Evolutionary conservation across 805 yeast species (phyloP), one percentile per base, ranked within the genome.

Genomic region (Wickerhamomyces sydowiorum): DNA sequence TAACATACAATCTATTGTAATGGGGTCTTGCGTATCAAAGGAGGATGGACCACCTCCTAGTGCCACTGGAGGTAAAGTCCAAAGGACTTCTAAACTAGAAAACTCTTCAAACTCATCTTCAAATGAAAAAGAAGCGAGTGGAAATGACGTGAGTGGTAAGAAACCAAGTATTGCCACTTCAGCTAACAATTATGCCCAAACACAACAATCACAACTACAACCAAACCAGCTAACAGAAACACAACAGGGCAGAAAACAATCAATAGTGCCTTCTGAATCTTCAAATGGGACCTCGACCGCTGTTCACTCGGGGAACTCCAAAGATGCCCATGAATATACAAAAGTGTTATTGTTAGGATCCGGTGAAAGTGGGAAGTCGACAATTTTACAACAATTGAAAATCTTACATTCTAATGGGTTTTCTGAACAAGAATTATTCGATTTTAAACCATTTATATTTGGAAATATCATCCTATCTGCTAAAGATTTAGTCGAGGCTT

Each of bases 311-410:
- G 29, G 15, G 24, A 36, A 27, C 39, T 39, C 51, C 14, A 64
- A 60, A 46, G 57, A 54, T 22, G 37, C 51, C 5, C 66, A 72
- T 47, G 86, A 78, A 44, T 78, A 51, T 39, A 55, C 81, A 41
- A 89, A 89, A 59, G 80, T 90, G 37, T 67, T 90, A 29, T 68
- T 90, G 27, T 64, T 85, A 38, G 93, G 99, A 5, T 85, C 96
- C 0, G 99, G 98, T 14, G 74, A 69, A 45, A 61, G 67, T 44
- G 74, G 74, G 20, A 69, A 69, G 40, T 67, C 73, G 3, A 69
- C 74, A 4, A 60, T 69, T 9, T 80, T 40, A 66, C 80, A 60
- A 45, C 74, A 69, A 45, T 47, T 69, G 31, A 65, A 66, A 44
- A 65, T 69, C 27, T 41, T 69, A 21, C 72, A 67, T 48, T 65